Conservation (phyloP, 345 rosid genomes). For the Acer negundo region DNA sequence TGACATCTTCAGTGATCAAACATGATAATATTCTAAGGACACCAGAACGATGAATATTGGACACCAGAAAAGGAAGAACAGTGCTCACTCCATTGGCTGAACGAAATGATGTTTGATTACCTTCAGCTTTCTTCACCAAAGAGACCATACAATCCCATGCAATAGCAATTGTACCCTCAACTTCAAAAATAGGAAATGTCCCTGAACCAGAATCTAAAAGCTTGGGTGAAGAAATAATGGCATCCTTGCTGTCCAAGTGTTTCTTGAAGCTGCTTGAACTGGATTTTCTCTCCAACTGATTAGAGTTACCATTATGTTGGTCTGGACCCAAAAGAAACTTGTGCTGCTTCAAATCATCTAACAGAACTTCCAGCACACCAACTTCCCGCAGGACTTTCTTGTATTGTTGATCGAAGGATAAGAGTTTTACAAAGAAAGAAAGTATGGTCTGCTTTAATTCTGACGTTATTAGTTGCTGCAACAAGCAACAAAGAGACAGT, state of each 20-base stretch:
- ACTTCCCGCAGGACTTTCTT: slow-evolving; percentile 97
- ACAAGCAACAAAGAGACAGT: slow-evolving; percentile 93
- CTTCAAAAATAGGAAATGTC: slow-evolving; percentile 82
- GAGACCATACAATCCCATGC: slow-evolving; percentile 98
- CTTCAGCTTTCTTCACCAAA: slow-evolving; percentile 93
- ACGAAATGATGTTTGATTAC: slow-evolving; percentile 83
- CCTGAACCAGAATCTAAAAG: slow-evolving; percentile 82
- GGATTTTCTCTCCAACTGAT: slow-evolving; percentile 64
- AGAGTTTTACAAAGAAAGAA: slow-evolving; percentile 89
- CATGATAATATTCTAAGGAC: slow-evolving; percentile 91
- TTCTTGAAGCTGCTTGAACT: slow-evolving; percentile 82
- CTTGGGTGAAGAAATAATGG: slow-evolving; percentile 88
- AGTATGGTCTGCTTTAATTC: slow-evolving; percentile 91
- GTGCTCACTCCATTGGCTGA: slow-evolving; percentile 81
- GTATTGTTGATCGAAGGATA: slow-evolving; percentile 98
- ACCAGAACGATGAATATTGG: slow-evolving; percentile 79
- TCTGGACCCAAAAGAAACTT: slow-evolving; percentile 83
- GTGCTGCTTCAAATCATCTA: slow-evolving; percentile 96
- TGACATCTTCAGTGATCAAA: slow-evolving; percentile 86
- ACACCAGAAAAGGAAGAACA: slow-evolving; percentile 89
- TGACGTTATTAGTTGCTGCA: slow-evolving; percentile 94
- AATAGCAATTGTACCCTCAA: slow-evolving; percentile 70
- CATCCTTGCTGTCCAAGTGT: slow-evolving; percentile 79
- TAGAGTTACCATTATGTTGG: slow-evolving; percentile 39
- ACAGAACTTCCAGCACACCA: slow-evolving; percentile 91